Evolutionary conservation across 2,329 filamentous ascomycete genomes (phyloP).

Genomic region (Lasiodiplodia theobromae): DNA sequence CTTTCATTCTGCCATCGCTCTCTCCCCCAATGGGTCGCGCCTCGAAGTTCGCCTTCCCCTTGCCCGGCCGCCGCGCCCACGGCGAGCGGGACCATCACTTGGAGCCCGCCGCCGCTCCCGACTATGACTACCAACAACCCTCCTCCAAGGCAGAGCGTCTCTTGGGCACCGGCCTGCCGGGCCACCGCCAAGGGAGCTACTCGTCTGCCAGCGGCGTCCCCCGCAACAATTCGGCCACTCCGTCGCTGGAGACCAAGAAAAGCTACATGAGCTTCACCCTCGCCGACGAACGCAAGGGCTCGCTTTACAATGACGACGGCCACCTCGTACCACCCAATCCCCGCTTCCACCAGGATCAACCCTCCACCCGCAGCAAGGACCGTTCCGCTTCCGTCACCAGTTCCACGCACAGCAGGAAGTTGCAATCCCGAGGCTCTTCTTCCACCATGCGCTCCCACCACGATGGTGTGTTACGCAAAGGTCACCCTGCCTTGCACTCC

Average conservation of each 20-base stretch:
- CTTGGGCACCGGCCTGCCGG: conserved; percentile 44
- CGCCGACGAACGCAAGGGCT: conserved; percentile 39
- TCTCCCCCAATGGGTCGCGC: conserved; percentile 23
- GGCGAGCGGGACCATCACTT: conserved; percentile 32
- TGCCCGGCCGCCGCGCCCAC: conserved; percentile 42
- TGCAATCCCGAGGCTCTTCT: conserved; percentile 45
- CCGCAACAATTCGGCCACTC: conserved; percentile 31
- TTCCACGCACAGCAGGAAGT: conserved; percentile 36
- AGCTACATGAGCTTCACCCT: conserved; percentile 43
- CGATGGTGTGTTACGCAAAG: conserved; percentile 52
- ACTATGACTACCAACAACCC: conserved; percentile 6
- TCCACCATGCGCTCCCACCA: conserved; percentile 53
- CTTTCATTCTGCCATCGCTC: conserved; percentile 10
- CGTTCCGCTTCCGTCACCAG: conserved; percentile 41
- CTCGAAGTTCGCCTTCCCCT: conserved; percentile 47
- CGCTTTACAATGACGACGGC: conserved; percentile 35
- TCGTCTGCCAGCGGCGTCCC: conserved; percentile 28
- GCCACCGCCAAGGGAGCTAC: conserved; percentile 33
- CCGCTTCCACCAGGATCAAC: conserved; percentile 17
- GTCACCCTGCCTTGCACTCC: conserved; percentile 39
- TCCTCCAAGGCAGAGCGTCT: conserved; percentile 47
- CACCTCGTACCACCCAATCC: conserved; percentile 31
- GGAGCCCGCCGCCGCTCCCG: neutral
- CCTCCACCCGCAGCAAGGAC: conserved; percentile 34
- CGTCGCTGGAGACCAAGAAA: conserved; percentile 36